Evolutionary conservation across 768 basidiomycete species (phyloP).

Genomic region (Pisolithus marmoratus): DNA sequence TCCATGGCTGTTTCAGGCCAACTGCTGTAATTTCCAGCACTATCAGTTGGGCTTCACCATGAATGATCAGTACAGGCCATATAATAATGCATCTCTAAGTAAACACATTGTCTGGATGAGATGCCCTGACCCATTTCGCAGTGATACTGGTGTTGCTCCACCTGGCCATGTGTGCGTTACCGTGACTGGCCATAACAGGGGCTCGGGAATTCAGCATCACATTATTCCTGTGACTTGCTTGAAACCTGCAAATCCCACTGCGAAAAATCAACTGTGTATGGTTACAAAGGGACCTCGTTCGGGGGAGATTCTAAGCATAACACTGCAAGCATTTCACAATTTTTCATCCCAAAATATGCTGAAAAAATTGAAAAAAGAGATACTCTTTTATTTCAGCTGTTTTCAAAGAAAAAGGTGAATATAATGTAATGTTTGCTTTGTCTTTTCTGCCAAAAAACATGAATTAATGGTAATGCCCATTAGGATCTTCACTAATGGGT

Average conservation of each 20-base stretch:
- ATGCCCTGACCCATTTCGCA: not conserved
- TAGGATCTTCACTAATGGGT: no score
- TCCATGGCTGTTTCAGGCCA: not conserved
- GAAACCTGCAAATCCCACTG: not conserved
- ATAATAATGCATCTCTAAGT: not conserved
- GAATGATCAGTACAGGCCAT: no score
- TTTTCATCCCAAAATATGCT: no score
- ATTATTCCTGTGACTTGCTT: not conserved
- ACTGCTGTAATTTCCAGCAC: not conserved
- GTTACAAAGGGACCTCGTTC: not conserved
- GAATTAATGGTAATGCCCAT: no score
- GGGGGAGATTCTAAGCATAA: no score
- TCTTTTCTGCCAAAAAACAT: no score
- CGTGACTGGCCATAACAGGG: not conserved
- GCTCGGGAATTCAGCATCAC: not conserved
- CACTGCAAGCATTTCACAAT: no score
- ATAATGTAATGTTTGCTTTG: no score
- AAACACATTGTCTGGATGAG: not conserved
- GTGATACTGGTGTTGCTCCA: not conserved
- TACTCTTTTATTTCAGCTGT: no score
- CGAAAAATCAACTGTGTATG: not conserved
- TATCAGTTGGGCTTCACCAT: not conserved
- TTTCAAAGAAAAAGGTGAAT: no score
- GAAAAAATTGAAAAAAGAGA: no score
- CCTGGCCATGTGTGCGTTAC: not conserved